Base-by-base conservation (phyloP, 208 protist genomes). In the Crithidia brevicula region DNA sequence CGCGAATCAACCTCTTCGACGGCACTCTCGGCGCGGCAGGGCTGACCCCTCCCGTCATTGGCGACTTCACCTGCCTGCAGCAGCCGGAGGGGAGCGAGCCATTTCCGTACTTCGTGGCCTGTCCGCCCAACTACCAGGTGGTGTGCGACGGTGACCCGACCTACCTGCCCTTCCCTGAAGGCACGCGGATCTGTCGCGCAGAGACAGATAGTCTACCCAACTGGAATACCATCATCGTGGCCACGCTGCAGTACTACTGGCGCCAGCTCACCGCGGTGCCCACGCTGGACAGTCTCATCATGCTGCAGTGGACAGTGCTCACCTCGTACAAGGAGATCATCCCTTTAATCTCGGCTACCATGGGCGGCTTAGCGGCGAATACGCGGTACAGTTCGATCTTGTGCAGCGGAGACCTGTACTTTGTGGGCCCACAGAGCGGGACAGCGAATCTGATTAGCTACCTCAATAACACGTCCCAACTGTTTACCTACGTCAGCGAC, bases 391-490 rank as follows among this genome's bases (percentile, higher is more conserved):
- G 60, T 33, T 52, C 86, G 9, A 76, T 89, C 27, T 28, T 51
- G 22, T 72, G 58, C n/a, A 82, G 73, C 22, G 86, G 86, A 2
- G 38, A 23, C 4, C 36, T 91, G 16, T 89, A 83, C 72, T 89
- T 91, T 42, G 86, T 78, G 1, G 80, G 80, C 3, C 51, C 70
- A 9, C 45, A n/a, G 13, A 79, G 67, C 3, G 62, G 77, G 13
- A 76, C 82, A 9, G 8, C 18, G 13, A 22, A 47, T 8, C 76
- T 89, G 9, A 61, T 89, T 9, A 46, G 28, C 6, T 82, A 79
- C 65, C 31, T 89, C 6, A 57, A 73, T 25, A 36, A 38, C 30
- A 67, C 50, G 33, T 83, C 49, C 33, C 4, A 22, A 0, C 34
- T 85, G 22, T 83, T 89, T 43, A 38, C 23, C 16, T 81, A 86